These are phyloP conservation scores for Thermochaetoides thermophila DNA, from an alignment of 495 filamentous ascomycete species.

Conservation along the genomic window DNA sequence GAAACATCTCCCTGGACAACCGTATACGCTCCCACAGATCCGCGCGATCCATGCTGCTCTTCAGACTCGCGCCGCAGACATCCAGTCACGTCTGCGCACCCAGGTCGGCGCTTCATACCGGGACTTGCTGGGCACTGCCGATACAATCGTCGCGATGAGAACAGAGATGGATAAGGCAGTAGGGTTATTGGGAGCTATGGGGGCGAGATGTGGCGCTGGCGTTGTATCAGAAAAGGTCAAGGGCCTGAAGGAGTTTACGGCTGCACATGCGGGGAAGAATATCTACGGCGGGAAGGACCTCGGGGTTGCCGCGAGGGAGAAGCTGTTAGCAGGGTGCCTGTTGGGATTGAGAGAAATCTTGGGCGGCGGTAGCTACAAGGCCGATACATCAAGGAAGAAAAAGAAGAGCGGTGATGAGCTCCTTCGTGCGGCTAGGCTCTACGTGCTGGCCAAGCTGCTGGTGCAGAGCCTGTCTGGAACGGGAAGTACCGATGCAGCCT, in stretches of 20 bases:
- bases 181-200: conserved; percentile 51
- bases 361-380: conserved; percentile 29
- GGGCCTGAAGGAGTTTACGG: conserved; percentile 48
- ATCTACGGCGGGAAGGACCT: conserved; percentile 6
- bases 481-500: conserved; percentile 39
- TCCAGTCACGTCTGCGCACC: conserved; percentile 73
- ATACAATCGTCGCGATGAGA: conserved; percentile 83
- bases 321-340: conserved; percentile 27
- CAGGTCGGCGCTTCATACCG: conserved; percentile 90
- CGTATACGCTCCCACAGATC: conserved; percentile 46
- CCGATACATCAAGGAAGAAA: no score
- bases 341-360: conserved; percentile 23
- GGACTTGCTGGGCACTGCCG: conserved; percentile 82
- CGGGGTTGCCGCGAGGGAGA: conserved; percentile 21
- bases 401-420: conserved; percentile 31
- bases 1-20: not conserved
- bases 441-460: conserved; percentile 53
- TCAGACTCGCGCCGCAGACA: conserved; percentile 49
- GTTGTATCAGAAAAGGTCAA: conserved; percentile 51
- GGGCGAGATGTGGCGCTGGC: conserved; percentile 59
- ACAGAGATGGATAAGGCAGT: conserved; percentile 58
- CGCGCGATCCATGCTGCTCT: conserved; percentile 41
- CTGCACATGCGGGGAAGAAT: conserved; percentile 17
- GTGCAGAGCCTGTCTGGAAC: conserved; percentile 15
- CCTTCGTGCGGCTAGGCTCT: conserved; percentile 61